These are phyloP conservation scores for Penicillium sp. DNA, from an alignment of 2,329 filamentous ascomycete species.

Conservation along the genomic window DNA sequence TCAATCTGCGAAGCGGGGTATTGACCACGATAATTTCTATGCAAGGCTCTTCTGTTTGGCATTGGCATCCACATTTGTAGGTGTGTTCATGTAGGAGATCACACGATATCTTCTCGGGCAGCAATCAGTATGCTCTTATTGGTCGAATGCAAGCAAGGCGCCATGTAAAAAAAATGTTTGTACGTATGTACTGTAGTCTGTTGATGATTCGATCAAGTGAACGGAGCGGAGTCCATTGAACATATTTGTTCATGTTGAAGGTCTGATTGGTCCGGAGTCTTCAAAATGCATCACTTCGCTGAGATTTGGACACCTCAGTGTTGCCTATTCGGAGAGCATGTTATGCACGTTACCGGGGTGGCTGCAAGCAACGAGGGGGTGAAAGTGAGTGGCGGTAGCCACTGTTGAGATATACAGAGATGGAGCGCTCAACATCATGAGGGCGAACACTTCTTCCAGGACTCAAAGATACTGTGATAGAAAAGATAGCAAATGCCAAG, in stretches of 20 bases:
- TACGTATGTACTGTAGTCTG: no score
- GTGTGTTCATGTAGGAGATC: not conserved
- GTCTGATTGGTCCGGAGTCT: constrained; percentile 1
- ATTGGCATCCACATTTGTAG: not conserved
- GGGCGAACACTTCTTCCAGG: no score
- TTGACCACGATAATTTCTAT: not conserved
- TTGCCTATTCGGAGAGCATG: not conserved
- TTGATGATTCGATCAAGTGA: not conserved
- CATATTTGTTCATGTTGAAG: not conserved
- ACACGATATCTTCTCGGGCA: not conserved
- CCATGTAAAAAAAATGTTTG: no score
- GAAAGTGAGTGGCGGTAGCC: no score
- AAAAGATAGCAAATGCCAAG: constrained; percentile 4
- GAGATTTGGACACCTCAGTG: not conserved
- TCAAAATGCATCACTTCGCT: not conserved
- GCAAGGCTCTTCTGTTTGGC: not conserved
- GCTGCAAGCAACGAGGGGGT: not conserved
- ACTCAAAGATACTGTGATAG: no score
- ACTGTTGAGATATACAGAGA: no score
- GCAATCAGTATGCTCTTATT: not conserved
- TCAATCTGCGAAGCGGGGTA: no score
- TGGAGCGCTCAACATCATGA: no score
- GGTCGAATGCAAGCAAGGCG: not conserved
- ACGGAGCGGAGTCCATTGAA: not conserved
- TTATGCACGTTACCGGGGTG: not conserved